A percentile compares a stretch with the other conserved stretches of the same genome.
Evolutionary conservation across 2,329 filamentous ascomycete species (phyloP).

Genomic region (Aphanocladium album): DNA sequence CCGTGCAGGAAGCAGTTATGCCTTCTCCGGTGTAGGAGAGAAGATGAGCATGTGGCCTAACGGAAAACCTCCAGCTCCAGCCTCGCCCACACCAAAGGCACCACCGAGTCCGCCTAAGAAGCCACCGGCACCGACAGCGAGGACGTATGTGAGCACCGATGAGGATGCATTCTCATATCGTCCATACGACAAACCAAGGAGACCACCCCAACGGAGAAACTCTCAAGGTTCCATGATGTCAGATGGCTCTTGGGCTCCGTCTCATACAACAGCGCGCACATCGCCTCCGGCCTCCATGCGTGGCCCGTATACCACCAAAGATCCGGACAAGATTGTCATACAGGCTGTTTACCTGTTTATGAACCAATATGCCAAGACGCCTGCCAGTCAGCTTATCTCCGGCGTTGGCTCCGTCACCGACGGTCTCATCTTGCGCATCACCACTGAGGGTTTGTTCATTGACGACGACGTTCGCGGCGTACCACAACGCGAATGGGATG

Average conservation of each 20-base stretch:
- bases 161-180: conserved; percentile 68
- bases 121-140: conserved; percentile 46
- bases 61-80: conserved; percentile 43
- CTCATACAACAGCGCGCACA: conserved; percentile 76
- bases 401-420: conserved; percentile 84
- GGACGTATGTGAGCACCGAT: conserved; percentile 55
- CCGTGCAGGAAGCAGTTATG: conserved; percentile 51
- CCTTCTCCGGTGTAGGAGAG: conserved; percentile 61
- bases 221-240: conserved; percentile 70
- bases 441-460: conserved; percentile 91
- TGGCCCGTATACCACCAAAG: conserved; percentile 76
- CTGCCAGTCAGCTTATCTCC: conserved; percentile 82
- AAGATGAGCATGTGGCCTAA: conserved; percentile 66
- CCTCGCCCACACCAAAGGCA: conserved; percentile 25
- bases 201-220: conserved; percentile 51
- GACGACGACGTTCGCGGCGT: conserved; percentile 91
- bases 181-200: conserved; percentile 68
- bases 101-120: conserved; percentile 32
- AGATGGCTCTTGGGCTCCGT: conserved; percentile 81
- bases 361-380: conserved; percentile 82
- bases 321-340: conserved; percentile 95
- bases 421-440: conserved; percentile 85
- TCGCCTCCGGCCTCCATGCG: conserved; percentile 76
- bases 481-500: conserved; percentile 95
- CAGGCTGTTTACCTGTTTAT: conserved; percentile 90